These are phyloP conservation scores for Fraxinus americana DNA, from an alignment of 257 asterid genomes.

Conservation along the genomic window DNA sequence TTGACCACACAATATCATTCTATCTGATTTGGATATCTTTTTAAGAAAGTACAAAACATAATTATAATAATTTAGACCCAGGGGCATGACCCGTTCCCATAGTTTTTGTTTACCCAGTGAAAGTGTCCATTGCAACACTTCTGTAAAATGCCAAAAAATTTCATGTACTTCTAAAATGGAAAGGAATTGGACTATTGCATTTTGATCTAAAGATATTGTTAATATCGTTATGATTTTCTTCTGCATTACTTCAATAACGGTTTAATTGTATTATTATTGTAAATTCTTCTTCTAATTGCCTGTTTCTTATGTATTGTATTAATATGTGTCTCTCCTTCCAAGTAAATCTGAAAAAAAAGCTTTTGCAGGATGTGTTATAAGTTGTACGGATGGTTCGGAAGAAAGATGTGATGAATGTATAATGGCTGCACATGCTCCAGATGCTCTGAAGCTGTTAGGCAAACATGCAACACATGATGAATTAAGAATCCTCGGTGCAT, in stretches of 20 bases:
- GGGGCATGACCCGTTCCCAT: too few relatives aligned
- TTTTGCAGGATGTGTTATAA: constrained; percentile 65
- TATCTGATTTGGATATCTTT: too few relatives aligned
- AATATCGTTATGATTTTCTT: background rate
- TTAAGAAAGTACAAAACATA: too few relatives aligned
- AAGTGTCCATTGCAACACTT: too few relatives aligned
- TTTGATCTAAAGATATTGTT: too few relatives aligned
- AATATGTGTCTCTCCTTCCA: background rate
- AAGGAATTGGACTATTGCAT: background rate
- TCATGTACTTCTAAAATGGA: background rate
- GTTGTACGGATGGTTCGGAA: constrained; percentile 53
- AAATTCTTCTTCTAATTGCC: background rate
- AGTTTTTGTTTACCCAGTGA: too few relatives aligned
- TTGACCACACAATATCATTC: too few relatives aligned
- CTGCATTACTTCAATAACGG: background rate
- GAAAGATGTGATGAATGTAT: constrained; percentile 67
- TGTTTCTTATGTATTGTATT: background rate
- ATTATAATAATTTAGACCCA: too few relatives aligned
- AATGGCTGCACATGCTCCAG: constrained; percentile 90
- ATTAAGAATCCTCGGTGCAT: constrained; percentile 46
- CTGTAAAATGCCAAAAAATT: too few relatives aligned
- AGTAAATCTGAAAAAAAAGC: background rate
- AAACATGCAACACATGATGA: constrained; percentile 72
- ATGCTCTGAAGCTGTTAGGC: constrained; percentile 76
- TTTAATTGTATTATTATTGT: background rate